Conservation (phyloP, 495 filamentous ascomycete species). For the Parathielavia hyrcaniae region DNA sequence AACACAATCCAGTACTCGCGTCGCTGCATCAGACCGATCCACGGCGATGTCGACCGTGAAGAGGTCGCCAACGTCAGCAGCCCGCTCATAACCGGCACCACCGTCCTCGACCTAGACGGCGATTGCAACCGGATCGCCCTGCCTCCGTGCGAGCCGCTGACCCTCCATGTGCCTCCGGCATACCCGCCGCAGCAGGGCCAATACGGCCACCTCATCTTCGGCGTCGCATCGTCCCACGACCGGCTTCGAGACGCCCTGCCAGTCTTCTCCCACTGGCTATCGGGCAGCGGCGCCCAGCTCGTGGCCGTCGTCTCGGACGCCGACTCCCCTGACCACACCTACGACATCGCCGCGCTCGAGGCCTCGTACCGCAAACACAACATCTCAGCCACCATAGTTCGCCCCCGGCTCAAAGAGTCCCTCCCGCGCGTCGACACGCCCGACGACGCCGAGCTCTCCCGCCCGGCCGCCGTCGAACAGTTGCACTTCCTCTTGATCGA, state of each 20-base stretch:
- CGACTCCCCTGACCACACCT: constrained; percentile 20
- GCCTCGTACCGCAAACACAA: constrained; percentile 33
- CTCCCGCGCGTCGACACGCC: constrained; percentile 24
- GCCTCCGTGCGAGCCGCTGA: constrained; percentile 28
- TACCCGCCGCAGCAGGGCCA: constrained; percentile 22
- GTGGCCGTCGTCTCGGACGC: constrained; percentile 52
- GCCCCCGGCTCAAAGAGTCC: constrained; percentile 40
- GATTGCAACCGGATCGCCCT: constrained; percentile 21
- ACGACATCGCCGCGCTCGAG: constrained; percentile 22
- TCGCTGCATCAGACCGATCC: constrained; percentile 34
- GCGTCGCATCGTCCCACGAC: constrained; percentile 53
- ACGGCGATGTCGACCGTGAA: constrained; percentile 24
- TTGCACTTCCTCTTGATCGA: constrained; percentile 60
- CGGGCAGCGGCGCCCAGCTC: constrained; percentile 49
- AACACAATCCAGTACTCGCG: constrained; percentile 36
- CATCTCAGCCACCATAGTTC: constrained; percentile 50
- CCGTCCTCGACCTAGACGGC: constrained; percentile 30
- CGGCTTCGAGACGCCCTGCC: constrained; percentile 52
- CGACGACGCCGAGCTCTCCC: not conserved
- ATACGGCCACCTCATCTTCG: constrained; percentile 42
- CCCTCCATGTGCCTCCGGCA: constrained; percentile 31
- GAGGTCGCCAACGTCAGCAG: constrained; percentile 30
- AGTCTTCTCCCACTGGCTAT: constrained; percentile 57
- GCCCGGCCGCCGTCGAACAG: constrained; percentile 40
- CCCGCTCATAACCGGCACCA: constrained; percentile 28